Evolutionary conservation across 2,329 filamentous ascomycete species (phyloP).

Genomic region (Microcyclospora tardicrescens): DNA sequence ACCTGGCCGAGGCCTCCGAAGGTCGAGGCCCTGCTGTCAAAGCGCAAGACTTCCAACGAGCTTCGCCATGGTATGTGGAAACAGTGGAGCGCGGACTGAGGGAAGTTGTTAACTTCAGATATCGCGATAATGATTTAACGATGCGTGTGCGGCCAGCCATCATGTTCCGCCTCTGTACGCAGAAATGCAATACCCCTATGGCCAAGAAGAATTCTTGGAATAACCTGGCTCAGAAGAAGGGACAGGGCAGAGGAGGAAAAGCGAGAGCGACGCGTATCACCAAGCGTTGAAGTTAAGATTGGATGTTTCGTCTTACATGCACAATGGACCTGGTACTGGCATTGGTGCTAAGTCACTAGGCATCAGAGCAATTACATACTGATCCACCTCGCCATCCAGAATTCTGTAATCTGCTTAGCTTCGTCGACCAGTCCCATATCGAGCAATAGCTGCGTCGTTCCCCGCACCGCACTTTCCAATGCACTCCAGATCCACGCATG

Average conservation of each 20-base stretch:
- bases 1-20: slow-evolving; percentile 2
- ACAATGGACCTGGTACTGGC: too few species aligned
- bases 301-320: too few species aligned
- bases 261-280: too few species aligned
- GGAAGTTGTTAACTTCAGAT: too few species aligned
- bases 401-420: slow-evolving; percentile 49
- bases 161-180: slow-evolving; percentile 4
- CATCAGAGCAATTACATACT: slow-evolving; percentile 22
- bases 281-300: too few species aligned
- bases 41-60: slow-evolving; percentile 1
- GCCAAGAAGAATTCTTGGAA: too few species aligned
- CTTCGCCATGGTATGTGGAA: background rate
- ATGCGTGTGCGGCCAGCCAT: slow-evolving; percentile 1
- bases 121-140: too few species aligned
- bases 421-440: slow-evolving; percentile 56
- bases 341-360: background rate
- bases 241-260: too few species aligned
- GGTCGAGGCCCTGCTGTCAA: background rate
- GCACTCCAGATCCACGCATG: slow-evolving; percentile 59
- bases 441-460: slow-evolving; percentile 50
- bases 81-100: background rate
- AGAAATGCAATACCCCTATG: background rate
- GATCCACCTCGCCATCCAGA: slow-evolving; percentile 60
- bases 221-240: too few species aligned
- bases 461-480: slow-evolving; percentile 53